Evolutionary conservation across 1,139 yeast genomes (phyloP).

Genomic region (Insectozyma bohioensis): DNA sequence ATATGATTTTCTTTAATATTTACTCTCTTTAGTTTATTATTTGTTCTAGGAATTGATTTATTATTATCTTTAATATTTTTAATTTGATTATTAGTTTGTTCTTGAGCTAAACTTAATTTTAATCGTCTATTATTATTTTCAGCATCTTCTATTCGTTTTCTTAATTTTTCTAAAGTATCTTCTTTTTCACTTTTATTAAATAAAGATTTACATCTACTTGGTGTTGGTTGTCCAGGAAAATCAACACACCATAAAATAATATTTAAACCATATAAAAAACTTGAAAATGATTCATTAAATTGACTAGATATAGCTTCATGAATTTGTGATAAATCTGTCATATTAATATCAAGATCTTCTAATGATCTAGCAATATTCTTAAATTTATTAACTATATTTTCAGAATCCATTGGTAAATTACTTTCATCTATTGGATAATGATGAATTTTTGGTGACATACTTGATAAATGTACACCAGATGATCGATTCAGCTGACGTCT

Average conservation of each 20-base stretch:
- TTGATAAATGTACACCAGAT: slow-evolving; percentile 39
- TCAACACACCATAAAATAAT: slow-evolving; percentile 70
- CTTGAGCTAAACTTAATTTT: slow-evolving; percentile 20
- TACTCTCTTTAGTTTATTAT: not conserved
- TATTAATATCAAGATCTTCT: slow-evolving; percentile 47
- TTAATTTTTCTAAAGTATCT: slow-evolving; percentile 23
- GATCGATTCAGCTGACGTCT: slow-evolving; percentile 39
- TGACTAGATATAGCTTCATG: slow-evolving; percentile 51
- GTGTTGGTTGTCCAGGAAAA: slow-evolving; percentile 46
- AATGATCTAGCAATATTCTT: slow-evolving; percentile 52
- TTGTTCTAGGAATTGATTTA: not conserved
- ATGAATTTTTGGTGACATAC: slow-evolving; percentile 39
- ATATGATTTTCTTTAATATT: not conserved
- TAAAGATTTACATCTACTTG: slow-evolving; percentile 34
- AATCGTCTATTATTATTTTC: slow-evolving; percentile 28
- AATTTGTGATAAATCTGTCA: slow-evolving; percentile 45
- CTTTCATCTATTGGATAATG: slow-evolving; percentile 46
- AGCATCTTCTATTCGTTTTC: slow-evolving; percentile 22
- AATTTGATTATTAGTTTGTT: slow-evolving; percentile 1
- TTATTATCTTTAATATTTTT: not conserved
- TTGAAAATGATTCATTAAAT: slow-evolving; percentile 63
- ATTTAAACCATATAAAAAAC: slow-evolving; percentile 59
- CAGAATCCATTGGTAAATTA: slow-evolving; percentile 37
- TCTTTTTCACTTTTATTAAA: slow-evolving; percentile 27
- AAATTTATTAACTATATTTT: slow-evolving; percentile 30